Evolutionary conservation across 345 rosid species (phyloP).

Genomic region (Eucalyptus curtisii): DNA sequence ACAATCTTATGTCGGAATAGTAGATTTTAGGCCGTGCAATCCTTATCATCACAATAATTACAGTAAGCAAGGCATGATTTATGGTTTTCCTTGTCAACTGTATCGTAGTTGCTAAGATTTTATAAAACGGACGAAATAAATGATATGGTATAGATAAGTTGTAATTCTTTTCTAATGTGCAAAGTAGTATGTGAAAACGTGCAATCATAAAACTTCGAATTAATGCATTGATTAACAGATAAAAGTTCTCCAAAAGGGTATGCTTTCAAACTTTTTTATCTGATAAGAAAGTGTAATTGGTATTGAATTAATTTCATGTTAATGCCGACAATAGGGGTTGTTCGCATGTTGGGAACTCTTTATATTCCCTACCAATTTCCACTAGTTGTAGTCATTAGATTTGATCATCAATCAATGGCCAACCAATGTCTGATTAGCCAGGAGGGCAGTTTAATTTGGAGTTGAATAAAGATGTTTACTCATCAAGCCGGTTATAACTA

Average conservation of each 20-base stretch:
- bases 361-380: background rate
- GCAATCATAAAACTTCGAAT: background rate
- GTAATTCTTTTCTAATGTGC: background rate
- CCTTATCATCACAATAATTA: background rate
- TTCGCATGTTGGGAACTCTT: background rate
- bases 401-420: background rate
- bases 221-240: background rate
- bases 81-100: background rate
- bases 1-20: background rate
- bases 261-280: too few relatives aligned
- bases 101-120: background rate
- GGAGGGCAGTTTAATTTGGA: background rate
- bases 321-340: background rate
- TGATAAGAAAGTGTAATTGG: too few relatives aligned
- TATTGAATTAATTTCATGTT: too few relatives aligned
- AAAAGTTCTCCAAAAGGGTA: too few relatives aligned
- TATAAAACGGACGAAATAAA: background rate
- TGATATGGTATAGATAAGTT: background rate
- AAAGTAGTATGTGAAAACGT: background rate
- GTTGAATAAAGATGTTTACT: background rate
- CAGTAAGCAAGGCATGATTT: background rate
- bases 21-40: background rate
- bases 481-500: background rate
- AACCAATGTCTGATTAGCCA: background rate
- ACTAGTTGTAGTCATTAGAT: too few relatives aligned